phyloP scores from a whole-genome alignment of 179 eudicot genomes.

The Spinacia oleracea region DNA sequence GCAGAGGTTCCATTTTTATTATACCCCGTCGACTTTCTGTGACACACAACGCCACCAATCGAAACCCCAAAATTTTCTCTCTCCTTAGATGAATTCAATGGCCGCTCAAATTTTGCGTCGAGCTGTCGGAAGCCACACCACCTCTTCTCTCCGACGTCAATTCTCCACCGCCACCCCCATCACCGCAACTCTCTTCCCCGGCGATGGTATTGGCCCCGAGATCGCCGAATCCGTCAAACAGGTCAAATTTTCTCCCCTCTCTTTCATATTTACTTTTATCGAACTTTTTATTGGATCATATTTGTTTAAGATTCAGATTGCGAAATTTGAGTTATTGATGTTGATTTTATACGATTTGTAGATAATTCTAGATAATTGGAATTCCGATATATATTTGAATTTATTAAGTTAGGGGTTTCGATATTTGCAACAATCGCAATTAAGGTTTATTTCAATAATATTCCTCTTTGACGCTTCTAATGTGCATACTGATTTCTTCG shows the following conservation, averaged over 20 bases:
- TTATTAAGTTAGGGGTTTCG: background rate
- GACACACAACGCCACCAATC: too few relatives aligned
- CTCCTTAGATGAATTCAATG: background rate
- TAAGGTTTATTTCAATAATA: background rate
- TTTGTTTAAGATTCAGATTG: background rate
- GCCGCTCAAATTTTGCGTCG: constrained; percentile 14
- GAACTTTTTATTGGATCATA: background rate
- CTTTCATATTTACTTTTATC: background rate
- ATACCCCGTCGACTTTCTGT: too few relatives aligned
- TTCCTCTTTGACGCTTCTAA: too few relatives aligned
- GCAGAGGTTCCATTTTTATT: too few relatives aligned
- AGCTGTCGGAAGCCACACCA: background rate
- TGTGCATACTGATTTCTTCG: too few relatives aligned
- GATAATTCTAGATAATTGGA: background rate
- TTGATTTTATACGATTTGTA: background rate
- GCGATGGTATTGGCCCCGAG: constrained; percentile 97
- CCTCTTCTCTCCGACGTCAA: constrained; percentile 29
- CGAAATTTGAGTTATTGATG: background rate
- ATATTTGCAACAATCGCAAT: background rate
- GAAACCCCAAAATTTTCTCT: background rate
- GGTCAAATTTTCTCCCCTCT: constrained; percentile 31
- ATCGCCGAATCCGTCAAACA: constrained; percentile 90
- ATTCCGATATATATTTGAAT: background rate
- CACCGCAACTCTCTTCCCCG: constrained; percentile 95
- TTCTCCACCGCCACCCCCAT: constrained; percentile 52